Evolutionary conservation across 768 basidiomycete genomes (phyloP).

Genomic region (Polyporus arcularius): DNA sequence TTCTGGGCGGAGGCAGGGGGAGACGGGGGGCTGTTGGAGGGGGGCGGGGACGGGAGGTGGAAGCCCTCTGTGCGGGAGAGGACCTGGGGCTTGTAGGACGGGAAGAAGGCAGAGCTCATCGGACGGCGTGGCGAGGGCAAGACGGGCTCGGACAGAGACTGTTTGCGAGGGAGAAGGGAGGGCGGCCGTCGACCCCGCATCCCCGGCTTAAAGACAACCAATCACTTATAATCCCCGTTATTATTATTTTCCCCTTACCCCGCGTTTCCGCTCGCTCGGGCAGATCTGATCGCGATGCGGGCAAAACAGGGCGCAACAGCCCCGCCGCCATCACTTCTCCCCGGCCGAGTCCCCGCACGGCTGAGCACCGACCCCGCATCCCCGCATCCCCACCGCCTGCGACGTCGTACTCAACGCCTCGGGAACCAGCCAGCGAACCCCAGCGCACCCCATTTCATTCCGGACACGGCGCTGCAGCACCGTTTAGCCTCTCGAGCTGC

Average conservation of each 20-base stretch:
- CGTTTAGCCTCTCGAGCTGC: slow-evolving; percentile 7
- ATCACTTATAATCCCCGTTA: slow-evolving; percentile 16
- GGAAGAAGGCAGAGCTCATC: slow-evolving; percentile 29
- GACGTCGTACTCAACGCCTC: slow-evolving; percentile 6
- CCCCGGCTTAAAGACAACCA: slow-evolving; percentile 19
- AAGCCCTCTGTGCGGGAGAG: slow-evolving; percentile 69
- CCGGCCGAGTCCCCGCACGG: slow-evolving; percentile 20
- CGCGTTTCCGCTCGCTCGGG: slow-evolving; percentile 8
- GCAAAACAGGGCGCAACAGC: slow-evolving; percentile 10
- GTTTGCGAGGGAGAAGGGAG: slow-evolving; percentile 4
- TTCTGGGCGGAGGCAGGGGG: slow-evolving; percentile 10
- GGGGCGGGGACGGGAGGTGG: slow-evolving; percentile 54
- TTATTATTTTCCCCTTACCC: slow-evolving; percentile 19
- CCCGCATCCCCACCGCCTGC: slow-evolving; percentile 8
- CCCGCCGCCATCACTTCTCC: slow-evolving; percentile 13
- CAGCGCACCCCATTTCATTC: background rate
- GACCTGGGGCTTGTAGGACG: slow-evolving; percentile 56
- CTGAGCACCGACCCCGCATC: slow-evolving; percentile 15
- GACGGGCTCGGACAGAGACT: background rate
- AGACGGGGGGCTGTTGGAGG: slow-evolving; percentile 32
- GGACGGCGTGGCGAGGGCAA: slow-evolving; percentile 9
- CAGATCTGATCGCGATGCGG: slow-evolving; percentile 3
- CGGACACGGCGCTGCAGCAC: background rate
- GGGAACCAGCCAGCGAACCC: too few species aligned
- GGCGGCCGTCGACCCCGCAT: slow-evolving; percentile 20